A percentile compares a stretch with the other conserved stretches of the same genome.
Conservation (phyloP, 192 early-diverging fungal species). For the Umbelopsis ramanniana region DNA sequence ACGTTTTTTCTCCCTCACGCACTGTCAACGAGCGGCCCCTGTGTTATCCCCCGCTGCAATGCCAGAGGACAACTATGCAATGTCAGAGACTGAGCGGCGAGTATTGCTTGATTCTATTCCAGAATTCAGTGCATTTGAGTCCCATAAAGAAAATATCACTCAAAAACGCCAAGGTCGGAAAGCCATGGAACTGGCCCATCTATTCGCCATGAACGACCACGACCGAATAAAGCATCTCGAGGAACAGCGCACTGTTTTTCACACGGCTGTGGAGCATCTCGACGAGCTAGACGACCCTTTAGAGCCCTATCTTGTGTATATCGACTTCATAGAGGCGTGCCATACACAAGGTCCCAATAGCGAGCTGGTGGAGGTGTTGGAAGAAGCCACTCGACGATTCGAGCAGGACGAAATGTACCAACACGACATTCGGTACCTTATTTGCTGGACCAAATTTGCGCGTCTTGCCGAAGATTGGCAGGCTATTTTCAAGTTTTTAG, state of each 20-base stretch:
- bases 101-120: slow-evolving; percentile 17
- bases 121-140: slow-evolving; percentile 52
- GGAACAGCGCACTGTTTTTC: slow-evolving; percentile 33
- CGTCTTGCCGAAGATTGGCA: slow-evolving; percentile 62
- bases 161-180: slow-evolving; percentile 68
- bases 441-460: slow-evolving; percentile 46
- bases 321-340: slow-evolving; percentile 65
- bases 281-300: slow-evolving; percentile 49
- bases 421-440: slow-evolving; percentile 59
- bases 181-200: slow-evolving; percentile 44
- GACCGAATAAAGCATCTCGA: slow-evolving; percentile 33
- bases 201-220: slow-evolving; percentile 36
- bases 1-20: too few species aligned
- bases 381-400: slow-evolving; percentile 51
- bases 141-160: slow-evolving; percentile 81
- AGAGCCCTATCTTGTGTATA: slow-evolving; percentile 62
- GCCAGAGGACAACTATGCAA: background rate
- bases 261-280: slow-evolving; percentile 18
- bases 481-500: slow-evolving; percentile 79
- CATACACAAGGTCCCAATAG: slow-evolving; percentile 43
- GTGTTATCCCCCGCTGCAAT: background rate
- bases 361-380: slow-evolving; percentile 54
- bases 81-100: slow-evolving; percentile 15
- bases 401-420: slow-evolving; percentile 58
- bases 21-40: too few species aligned